Conservation (phyloP, 805 yeast species). For the Saccharomycopsis fodiens region DNA sequence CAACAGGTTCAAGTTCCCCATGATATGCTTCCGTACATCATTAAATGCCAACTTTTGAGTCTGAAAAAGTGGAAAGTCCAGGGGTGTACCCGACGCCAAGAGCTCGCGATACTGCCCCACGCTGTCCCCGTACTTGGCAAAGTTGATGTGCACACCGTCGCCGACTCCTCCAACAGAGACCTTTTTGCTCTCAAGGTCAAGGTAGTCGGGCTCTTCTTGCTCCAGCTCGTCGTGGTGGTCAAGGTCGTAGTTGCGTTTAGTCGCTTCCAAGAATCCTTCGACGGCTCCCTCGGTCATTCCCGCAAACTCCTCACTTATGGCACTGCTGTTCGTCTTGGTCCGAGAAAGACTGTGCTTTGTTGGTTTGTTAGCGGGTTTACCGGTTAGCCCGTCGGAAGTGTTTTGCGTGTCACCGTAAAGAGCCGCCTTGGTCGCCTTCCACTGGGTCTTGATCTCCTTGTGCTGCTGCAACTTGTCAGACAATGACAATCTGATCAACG, state of each 20-base stretch:
- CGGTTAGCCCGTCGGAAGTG: conserved; percentile 22
- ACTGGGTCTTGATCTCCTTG: conserved; percentile 21
- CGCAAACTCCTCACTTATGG: conserved; percentile 16
- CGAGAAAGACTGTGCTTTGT: not conserved
- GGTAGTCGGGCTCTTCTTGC: not conserved
- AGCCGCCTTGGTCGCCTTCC: conserved; percentile 2
- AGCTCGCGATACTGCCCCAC: not conserved
- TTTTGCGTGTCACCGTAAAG: conserved; percentile 18
- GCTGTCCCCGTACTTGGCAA: conserved; percentile 2
- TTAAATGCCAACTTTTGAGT: conserved; percentile 29
- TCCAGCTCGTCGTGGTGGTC: conserved; percentile 1
- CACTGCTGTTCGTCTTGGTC: conserved; percentile 5
- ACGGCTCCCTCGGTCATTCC: conserved; percentile 20
- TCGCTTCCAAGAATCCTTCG: conserved; percentile 19
- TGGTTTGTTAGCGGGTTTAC: not conserved
- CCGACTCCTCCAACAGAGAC: conserved; percentile 9
- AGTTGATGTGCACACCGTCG: conserved; percentile 8
- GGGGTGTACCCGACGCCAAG: not conserved
- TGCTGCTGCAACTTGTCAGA: conserved; percentile 21
- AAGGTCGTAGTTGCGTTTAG: conserved; percentile 17
- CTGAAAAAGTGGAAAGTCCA: conserved; percentile 22
- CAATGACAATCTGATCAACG: conserved; percentile 7
- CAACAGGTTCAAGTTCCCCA: conserved; percentile 49
- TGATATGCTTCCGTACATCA: conserved; percentile 33
- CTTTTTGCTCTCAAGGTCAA: not conserved